Conservation (phyloP, 1,139 yeast species). For the Pneumocystis carinii region DNA sequence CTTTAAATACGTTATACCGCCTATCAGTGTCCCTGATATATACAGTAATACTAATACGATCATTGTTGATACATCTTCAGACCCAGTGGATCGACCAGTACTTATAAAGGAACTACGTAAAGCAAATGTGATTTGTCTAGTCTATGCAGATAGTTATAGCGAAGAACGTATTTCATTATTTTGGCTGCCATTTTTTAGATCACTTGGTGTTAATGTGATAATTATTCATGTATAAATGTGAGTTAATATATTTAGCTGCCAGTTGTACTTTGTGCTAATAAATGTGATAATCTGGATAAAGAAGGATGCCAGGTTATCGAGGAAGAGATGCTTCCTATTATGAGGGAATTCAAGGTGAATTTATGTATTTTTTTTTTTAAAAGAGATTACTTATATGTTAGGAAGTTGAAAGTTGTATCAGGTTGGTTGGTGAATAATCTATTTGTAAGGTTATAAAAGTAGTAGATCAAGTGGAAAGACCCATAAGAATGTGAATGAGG, state of each 20-base stretch:
- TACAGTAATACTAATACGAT: slow-evolving; percentile 50
- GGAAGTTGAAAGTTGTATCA: slow-evolving; percentile 79
- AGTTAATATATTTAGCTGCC: slow-evolving; percentile 34
- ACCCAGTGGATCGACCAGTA: slow-evolving; percentile 37
- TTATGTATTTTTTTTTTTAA: background rate
- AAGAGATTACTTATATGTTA: background rate
- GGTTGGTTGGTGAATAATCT: slow-evolving; percentile 33
- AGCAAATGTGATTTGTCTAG: slow-evolving; percentile 86
- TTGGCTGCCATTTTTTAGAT: slow-evolving; percentile 88
- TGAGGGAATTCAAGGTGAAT: slow-evolving; percentile 61
- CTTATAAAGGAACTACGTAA: slow-evolving; percentile 62
- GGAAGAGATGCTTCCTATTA: slow-evolving; percentile 72
- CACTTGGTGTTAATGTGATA: slow-evolving; percentile 63
- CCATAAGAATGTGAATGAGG: slow-evolving; percentile 60
- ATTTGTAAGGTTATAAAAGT: background rate
- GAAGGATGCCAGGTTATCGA: slow-evolving; percentile 23
- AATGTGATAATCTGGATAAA: slow-evolving; percentile 38
- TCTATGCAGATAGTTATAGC: slow-evolving; percentile 84
- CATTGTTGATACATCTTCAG: slow-evolving; percentile 59
- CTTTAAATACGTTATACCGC: slow-evolving; percentile 57
- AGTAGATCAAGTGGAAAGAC: slow-evolving; percentile 51
- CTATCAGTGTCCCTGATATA: slow-evolving; percentile 48
- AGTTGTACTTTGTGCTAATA: slow-evolving; percentile 78
- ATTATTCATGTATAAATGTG: background rate
- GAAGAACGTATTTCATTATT: slow-evolving; percentile 79